Evolutionary conservation across 805 yeast genomes (phyloP).

Genomic region (Geotrichum ghanense): DNA sequence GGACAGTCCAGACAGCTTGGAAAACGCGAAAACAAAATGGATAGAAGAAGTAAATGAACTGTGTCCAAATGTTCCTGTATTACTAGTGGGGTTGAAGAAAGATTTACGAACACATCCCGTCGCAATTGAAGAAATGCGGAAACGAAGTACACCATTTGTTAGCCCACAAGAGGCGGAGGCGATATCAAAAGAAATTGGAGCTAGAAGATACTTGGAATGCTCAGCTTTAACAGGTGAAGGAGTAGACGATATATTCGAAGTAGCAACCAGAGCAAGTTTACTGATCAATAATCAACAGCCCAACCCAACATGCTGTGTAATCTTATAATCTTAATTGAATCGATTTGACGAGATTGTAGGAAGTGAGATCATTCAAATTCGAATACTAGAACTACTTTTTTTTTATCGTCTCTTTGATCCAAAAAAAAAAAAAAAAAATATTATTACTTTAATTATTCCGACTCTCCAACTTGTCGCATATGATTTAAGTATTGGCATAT

Average conservation of each 20-base stretch:
- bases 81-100: slow-evolving; percentile 75
- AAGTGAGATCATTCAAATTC: background rate
- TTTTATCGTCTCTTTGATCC: too few relatives aligned
- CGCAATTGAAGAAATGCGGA: slow-evolving; percentile 25
- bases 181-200: slow-evolving; percentile 71
- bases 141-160: slow-evolving; percentile 40
- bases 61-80: slow-evolving; percentile 69
- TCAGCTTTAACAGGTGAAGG: slow-evolving; percentile 91
- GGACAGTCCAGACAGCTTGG: slow-evolving; percentile 73
- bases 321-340: slow-evolving; percentile 9
- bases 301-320: slow-evolving; percentile 14
- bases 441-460: too few relatives aligned
- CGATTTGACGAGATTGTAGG: background rate
- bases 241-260: slow-evolving; percentile 87
- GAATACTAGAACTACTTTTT: too few relatives aligned
- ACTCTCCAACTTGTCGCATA: too few relatives aligned
- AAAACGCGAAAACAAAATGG: slow-evolving; percentile 80
- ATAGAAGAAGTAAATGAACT: slow-evolving; percentile 68
- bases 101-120: slow-evolving; percentile 49
- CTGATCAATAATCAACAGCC: slow-evolving; percentile 22
- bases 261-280: slow-evolving; percentile 76
- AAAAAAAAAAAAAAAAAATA: too few relatives aligned
- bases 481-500: too few relatives aligned
- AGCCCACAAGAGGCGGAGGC: slow-evolving; percentile 44
- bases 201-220: slow-evolving; percentile 74